phyloP scores from a whole-genome alignment of 2,329 filamentous ascomycete species.

The Penicillium verrucosum region DNA sequence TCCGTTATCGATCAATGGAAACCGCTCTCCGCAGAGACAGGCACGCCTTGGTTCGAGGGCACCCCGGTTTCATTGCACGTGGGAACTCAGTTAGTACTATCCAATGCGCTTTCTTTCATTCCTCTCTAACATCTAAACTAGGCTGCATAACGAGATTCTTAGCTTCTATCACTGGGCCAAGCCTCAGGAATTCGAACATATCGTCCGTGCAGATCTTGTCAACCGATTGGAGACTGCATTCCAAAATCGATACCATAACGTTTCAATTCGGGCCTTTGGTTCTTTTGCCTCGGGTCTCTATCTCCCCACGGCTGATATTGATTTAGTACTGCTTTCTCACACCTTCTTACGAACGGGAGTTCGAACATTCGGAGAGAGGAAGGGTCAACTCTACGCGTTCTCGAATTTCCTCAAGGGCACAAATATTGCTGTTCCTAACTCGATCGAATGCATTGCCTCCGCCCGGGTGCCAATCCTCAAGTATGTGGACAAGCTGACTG shows the following conservation, averaged over 20 bases:
- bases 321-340: slow-evolving; percentile 73
- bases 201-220: slow-evolving; percentile 70
- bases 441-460: slow-evolving; percentile 65
- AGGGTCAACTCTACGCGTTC: slow-evolving; percentile 60
- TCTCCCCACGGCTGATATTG: slow-evolving; percentile 83
- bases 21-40: slow-evolving; percentile 38
- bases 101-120: not conserved
- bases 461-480: slow-evolving; percentile 93
- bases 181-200: slow-evolving; percentile 72
- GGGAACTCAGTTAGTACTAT: slow-evolving; percentile 31
- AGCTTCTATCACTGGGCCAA: slow-evolving; percentile 85
- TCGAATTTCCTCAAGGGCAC: slow-evolving; percentile 56
- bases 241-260: slow-evolving; percentile 55
- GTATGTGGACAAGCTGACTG: slow-evolving; percentile 74
- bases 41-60: slow-evolving; percentile 60
- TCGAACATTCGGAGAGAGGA: slow-evolving; percentile 50
- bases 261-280: slow-evolving; percentile 74
- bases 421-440: slow-evolving; percentile 56
- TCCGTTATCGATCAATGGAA: slow-evolving; percentile 54
- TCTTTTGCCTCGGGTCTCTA: slow-evolving; percentile 85
- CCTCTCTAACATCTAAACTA: slow-evolving; percentile 32
- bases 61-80: slow-evolving; percentile 33
- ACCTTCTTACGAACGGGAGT: slow-evolving; percentile 56
- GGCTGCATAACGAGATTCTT: slow-evolving; percentile 83
- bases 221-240: slow-evolving; percentile 63